Conservation (phyloP, 371 early-diverging fungal species). For the Mycotypha africana region DNA sequence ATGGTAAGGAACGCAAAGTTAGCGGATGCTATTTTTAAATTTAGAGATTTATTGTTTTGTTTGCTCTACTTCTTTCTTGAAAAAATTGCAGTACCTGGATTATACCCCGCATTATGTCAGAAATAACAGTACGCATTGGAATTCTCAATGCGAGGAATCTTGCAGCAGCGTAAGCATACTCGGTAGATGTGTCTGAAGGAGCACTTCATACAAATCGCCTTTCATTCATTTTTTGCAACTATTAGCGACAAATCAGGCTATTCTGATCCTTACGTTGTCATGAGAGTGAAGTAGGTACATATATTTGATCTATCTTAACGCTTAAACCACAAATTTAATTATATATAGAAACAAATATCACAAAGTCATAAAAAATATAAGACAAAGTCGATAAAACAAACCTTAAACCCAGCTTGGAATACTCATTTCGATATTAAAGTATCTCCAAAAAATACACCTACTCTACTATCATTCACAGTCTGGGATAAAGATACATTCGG, state of each 20-base stretch:
- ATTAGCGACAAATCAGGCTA: slow-evolving; percentile 52
- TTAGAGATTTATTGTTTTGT: too few species aligned
- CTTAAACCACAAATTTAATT: too few species aligned
- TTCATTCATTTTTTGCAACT: background rate
- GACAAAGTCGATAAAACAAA: slow-evolving; percentile 63
- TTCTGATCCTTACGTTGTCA: slow-evolving; percentile 58
- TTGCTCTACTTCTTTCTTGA: too few species aligned
- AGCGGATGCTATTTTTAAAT: too few species aligned
- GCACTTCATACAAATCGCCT: background rate
- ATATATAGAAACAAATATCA: too few species aligned
- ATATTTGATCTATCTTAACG: too few species aligned
- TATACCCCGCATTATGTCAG: too few species aligned
- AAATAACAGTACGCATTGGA: slow-evolving; percentile 23
- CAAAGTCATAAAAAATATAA: slow-evolving; percentile 59
- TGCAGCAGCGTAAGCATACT: slow-evolving; percentile 37
- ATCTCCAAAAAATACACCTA: slow-evolving; percentile 36
- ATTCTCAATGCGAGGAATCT: slow-evolving; percentile 20
- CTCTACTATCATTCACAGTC: slow-evolving; percentile 42
- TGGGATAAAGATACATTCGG: slow-evolving; percentile 64
- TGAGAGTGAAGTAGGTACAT: slow-evolving; percentile 35
- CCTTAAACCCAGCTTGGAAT: slow-evolving; percentile 75
- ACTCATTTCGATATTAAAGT: slow-evolving; percentile 60
- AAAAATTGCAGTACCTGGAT: too few species aligned
- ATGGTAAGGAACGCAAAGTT: too few species aligned
- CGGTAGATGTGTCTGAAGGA: too few species aligned